Evolutionary conservation across 441 rosid genomes (phyloP), one percentile per base, ranked within the genome.

Genomic region (Adansonia madagascariensis): DNA sequence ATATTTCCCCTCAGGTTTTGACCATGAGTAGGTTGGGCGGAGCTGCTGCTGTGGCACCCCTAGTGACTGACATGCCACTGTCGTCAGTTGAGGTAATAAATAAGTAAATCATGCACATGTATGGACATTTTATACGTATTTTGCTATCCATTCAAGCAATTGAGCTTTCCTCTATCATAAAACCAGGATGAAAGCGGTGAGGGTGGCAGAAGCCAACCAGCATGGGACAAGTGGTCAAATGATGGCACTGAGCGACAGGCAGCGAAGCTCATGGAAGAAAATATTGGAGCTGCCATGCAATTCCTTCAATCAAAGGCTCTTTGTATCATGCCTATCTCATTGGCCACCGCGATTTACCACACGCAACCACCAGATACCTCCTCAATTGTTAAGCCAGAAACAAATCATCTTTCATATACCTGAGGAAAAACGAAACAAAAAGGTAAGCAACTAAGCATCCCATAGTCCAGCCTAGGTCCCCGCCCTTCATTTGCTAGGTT

Each of bases 1-100:
- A 56, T 20, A 9, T 47, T 60, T 56, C 24, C 27, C 24, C 61
- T 18, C 88, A 97, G 99, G 98, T 97, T 77, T 84, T 93, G 78
- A 97, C 97, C 91, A 97, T 94, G 97, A 93, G 99, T 84, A 88
- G 97, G 82, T 84, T 94, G 88, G 99, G 99, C 10, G 98, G 90
- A 77, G 97, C 99, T 74, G 98, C 97, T 64, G 99, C 99, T 0
- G 99, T 97, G 76, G 98, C 98, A 65, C 98, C 98, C 78, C 95
- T 97, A 72, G 98, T 97, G 73, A 91, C 95, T 14, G 97, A 94
- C 80, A 88, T 92, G 77, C 98, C 99, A 79, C 85, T 94, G 70
- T 87, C 97, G 73, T 91, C 98, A 68, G 86, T 93, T 56, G 97
- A 94, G 97, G 98, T 94, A 88, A 77, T 79, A 77, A 71, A 77